Conservation (phyloP, 73 alveolate species). For the Paramecium primaurelia region DNA sequence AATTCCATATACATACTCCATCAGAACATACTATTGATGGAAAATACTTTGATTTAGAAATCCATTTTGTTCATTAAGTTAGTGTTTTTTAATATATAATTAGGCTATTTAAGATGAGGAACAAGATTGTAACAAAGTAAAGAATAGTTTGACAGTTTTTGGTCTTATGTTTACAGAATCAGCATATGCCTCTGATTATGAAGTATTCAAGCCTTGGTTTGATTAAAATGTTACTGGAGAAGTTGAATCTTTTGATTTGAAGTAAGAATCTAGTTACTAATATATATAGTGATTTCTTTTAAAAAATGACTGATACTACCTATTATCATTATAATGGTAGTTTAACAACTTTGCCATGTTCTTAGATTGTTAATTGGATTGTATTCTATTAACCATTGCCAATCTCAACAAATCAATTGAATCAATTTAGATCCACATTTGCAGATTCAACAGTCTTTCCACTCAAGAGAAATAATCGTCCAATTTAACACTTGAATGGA, state of each 20-base stretch:
- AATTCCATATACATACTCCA: neutral
- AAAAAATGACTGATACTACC: neutral
- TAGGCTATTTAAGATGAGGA: neutral
- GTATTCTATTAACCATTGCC: neutral
- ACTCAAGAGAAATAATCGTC: neutral
- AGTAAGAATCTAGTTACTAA: neutral
- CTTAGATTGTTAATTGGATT: slow-evolving; percentile 27
- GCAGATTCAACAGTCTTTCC: neutral
- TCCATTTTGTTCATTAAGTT: slow-evolving; percentile 20
- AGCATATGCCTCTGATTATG: neutral
- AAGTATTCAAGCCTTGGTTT: neutral
- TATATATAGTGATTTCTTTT: neutral
- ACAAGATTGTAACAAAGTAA: neutral
- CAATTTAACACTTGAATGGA: slow-evolving; percentile 4
- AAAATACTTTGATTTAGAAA: neutral
- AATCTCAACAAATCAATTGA: neutral
- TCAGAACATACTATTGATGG: slow-evolving; percentile 7
- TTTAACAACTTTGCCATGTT: slow-evolving; percentile 11
- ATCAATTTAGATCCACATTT: neutral
- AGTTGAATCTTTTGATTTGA: neutral
- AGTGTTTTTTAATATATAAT: neutral
- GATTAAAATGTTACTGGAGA: neutral
- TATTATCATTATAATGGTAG: neutral
- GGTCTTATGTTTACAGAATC: neutral
- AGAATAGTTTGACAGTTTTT: neutral